These are phyloP conservation scores for Botrytis porri DNA, from an alignment of 2,329 filamentous ascomycete genomes.

Conservation along the genomic window DNA sequence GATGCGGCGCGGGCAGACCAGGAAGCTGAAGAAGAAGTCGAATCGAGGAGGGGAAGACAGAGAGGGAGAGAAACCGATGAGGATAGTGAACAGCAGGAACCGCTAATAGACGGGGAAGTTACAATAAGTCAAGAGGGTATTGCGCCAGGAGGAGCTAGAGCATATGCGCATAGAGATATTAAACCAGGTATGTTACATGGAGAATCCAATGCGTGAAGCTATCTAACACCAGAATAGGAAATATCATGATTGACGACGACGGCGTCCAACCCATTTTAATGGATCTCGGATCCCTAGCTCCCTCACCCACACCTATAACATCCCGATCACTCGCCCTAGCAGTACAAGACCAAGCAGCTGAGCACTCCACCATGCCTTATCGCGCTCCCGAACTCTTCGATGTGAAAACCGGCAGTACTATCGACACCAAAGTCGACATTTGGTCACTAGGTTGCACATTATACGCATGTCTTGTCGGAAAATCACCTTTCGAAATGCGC, in stretches of 20 bases:
- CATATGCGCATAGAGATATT: slow-evolving; percentile 94
- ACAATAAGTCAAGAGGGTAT: slow-evolving; percentile 64
- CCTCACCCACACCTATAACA: slow-evolving; percentile 83
- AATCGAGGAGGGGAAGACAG: slow-evolving; percentile 43
- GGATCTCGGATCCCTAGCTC: slow-evolving; percentile 90
- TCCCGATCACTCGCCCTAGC: slow-evolving; percentile 86
- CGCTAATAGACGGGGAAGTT: slow-evolving; percentile 78
- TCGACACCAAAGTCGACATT: slow-evolving; percentile 97
- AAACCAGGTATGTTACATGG: slow-evolving; percentile 70
- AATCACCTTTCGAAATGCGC: slow-evolving; percentile 93
- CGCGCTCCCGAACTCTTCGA: slow-evolving; percentile 97
- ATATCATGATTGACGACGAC: slow-evolving; percentile 97
- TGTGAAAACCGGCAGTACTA: slow-evolving; percentile 85
- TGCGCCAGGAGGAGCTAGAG: slow-evolving; percentile 65
- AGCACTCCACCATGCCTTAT: slow-evolving; percentile 98
- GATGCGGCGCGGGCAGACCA: slow-evolving; percentile 42
- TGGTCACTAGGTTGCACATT: slow-evolving; percentile 98
- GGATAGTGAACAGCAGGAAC: slow-evolving; percentile 72
- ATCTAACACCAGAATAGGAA: slow-evolving; percentile 50
- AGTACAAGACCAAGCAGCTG: slow-evolving; percentile 89
- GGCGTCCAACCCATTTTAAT: slow-evolving; percentile 89
- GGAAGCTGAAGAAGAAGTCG: slow-evolving; percentile 41
- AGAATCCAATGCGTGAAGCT: neutral
- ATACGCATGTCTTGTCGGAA: slow-evolving; percentile 93
- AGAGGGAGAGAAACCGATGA: slow-evolving; percentile 50